A percentile compares a stretch with the other conserved stretches of the same genome.
phyloP scores from a whole-genome alignment of 2,329 filamentous ascomycete species.

The Chrysosphaeria jannelii region DNA sequence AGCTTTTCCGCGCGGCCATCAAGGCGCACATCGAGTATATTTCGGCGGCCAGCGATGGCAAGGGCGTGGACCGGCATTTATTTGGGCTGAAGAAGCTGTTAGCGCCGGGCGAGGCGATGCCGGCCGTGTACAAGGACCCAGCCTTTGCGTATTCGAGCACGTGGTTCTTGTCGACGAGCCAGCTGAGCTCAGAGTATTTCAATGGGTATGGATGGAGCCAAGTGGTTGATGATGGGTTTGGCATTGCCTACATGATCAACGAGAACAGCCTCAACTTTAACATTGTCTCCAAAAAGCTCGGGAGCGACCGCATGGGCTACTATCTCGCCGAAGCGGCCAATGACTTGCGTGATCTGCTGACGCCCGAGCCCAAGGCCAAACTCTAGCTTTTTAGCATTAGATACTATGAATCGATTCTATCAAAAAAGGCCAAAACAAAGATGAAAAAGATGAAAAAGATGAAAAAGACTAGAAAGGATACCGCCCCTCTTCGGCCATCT shows the following conservation, averaged over 20 bases:
- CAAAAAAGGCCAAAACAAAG: no score
- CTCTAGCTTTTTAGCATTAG: no score
- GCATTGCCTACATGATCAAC: constrained; percentile 90
- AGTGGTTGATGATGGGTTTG: constrained; percentile 84
- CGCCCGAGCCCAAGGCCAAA: constrained; percentile 66
- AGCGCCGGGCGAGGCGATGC: constrained; percentile 48
- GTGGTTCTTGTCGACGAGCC: constrained; percentile 72
- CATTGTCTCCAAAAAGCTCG: constrained; percentile 76
- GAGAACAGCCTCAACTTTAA: constrained; percentile 43
- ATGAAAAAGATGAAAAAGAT: no score
- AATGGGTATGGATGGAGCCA: constrained; percentile 98
- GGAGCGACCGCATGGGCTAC: constrained; percentile 78
- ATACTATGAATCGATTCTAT: no score
- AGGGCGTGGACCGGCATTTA: constrained; percentile 86
- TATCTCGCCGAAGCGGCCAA: constrained; percentile 81
- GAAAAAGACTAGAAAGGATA: no score
- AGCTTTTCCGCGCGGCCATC: constrained; percentile 57
- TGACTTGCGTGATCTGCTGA: constrained; percentile 64
- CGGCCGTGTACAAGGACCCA: constrained; percentile 62
- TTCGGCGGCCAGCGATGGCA: constrained; percentile 60
- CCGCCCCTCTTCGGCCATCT: constrained; percentile 38
- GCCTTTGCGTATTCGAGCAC: constrained; percentile 56
- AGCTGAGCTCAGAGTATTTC: constrained; percentile 89
- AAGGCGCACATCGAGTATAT: constrained; percentile 76
- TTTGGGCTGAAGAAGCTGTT: constrained; percentile 87